phyloP scores from a whole-genome alignment of 202 grass and related monocot genomes.

The Panicum hallii region DNA sequence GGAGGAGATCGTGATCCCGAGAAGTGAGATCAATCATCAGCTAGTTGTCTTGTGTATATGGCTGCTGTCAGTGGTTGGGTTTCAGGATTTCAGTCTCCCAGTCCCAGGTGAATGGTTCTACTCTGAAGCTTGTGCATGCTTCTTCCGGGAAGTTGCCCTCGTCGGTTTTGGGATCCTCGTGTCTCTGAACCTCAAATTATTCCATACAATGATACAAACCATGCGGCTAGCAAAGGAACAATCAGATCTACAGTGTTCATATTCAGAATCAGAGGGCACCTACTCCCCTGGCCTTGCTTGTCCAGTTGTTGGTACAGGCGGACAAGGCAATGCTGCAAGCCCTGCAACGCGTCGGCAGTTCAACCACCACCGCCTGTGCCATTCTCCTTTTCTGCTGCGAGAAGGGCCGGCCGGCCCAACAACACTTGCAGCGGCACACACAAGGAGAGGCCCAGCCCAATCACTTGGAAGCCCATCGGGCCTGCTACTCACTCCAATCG shows the following conservation, averaged over 20 bases:
- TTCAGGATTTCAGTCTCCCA: background rate
- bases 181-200: background rate
- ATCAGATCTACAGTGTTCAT: no score
- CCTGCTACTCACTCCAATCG: background rate
- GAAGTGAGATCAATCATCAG: background rate
- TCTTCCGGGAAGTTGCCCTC: background rate
- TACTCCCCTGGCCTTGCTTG: no score
- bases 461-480: background rate
- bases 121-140: background rate
- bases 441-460: background rate
- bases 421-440: background rate
- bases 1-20: background rate
- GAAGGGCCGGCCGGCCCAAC: background rate
- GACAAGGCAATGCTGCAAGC: no score
- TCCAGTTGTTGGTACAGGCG: no score
- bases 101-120: background rate
- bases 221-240: no score
- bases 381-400: background rate
- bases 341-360: background rate
- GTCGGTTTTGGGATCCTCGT: background rate
- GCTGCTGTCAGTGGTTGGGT: conserved; percentile 12
- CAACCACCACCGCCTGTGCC: background rate
- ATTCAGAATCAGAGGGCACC: no score
- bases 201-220: background rate
- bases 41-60: no score